Conservation (phyloP, 139 green algal genomes). For the Chlorella sorokiniana region DNA sequence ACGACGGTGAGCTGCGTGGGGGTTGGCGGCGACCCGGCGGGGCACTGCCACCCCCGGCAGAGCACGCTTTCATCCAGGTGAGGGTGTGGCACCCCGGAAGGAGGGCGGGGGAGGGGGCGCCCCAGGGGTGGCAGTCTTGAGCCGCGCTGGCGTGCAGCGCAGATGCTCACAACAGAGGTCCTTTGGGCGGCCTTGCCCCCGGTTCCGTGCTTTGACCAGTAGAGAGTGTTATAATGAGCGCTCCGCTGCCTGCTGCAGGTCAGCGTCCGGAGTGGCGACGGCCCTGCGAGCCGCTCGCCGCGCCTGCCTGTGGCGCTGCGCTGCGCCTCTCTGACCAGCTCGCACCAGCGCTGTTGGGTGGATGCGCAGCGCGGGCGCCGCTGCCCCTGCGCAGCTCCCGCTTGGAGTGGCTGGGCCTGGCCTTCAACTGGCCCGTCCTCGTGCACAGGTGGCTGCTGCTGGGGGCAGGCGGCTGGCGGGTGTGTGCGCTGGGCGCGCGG, state of each 20-base stretch:
- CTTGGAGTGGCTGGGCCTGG: constrained; percentile 40
- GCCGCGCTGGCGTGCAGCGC: no score
- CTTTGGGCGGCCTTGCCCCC: no score
- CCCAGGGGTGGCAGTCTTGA: no score
- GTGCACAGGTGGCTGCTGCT: constrained; percentile 25
- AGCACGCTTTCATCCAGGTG: constrained; percentile 15
- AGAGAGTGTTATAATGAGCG: neutral
- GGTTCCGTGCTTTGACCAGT: no score
- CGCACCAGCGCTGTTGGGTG: constrained; percentile 22
- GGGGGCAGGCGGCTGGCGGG: neutral
- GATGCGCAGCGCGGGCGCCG: neutral
- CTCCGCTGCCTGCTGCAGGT: neutral
- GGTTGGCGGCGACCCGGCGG: neutral
- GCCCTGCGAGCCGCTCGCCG: constrained; percentile 17
- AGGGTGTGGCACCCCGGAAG: no score
- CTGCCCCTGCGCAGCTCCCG: constrained; percentile 22
- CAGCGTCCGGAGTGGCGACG: neutral
- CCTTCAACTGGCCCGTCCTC: constrained; percentile 45
- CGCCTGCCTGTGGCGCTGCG: constrained; percentile 8
- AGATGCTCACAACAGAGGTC: no score
- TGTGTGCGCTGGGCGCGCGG: neutral
- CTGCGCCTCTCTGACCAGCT: constrained; percentile 2
- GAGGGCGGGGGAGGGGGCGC: no score
- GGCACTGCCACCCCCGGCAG: constrained; percentile 1
- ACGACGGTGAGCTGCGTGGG: constrained; percentile 23